Evolutionary conservation across 768 basidiomycete species (phyloP).

Genomic region (Boletus subparvulus): DNA sequence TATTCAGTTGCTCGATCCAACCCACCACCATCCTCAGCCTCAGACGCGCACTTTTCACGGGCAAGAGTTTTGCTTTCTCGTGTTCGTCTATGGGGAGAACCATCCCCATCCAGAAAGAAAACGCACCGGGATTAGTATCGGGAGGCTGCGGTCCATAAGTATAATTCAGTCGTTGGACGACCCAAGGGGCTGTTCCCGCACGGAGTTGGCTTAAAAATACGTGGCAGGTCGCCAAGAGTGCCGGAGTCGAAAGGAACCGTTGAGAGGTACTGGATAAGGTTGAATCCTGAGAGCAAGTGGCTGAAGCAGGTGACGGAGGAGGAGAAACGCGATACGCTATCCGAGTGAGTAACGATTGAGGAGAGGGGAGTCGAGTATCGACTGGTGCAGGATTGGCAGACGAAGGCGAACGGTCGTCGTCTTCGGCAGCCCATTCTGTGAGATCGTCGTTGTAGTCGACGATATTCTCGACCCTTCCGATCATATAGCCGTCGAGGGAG

Average conservation of each 20-base stretch:
- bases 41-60: constrained; percentile 74
- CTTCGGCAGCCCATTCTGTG: constrained; percentile 25
- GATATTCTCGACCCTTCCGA: constrained; percentile 72
- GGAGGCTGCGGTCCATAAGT: constrained; percentile 76
- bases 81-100: constrained; percentile 90
- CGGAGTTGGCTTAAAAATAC: constrained; percentile 60
- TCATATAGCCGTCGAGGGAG: constrained; percentile 85
- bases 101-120: constrained; percentile 89
- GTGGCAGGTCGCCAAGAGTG: constrained; percentile 54
- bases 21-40: constrained; percentile 84
- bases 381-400: constrained; percentile 7
- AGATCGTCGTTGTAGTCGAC: constrained; percentile 38
- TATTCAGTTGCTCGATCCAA: constrained; percentile 85
- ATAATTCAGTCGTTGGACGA: constrained; percentile 80
- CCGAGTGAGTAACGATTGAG: constrained; percentile 15
- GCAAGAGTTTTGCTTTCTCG: constrained; percentile 84
- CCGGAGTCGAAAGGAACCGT: constrained; percentile 20
- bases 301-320: neutral
- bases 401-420: constrained; percentile 8
- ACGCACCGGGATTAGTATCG: constrained; percentile 56
- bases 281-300: constrained; percentile 4
- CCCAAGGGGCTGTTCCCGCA: constrained; percentile 85
- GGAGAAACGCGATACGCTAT: constrained; percentile 13
- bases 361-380: constrained; percentile 8
- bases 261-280: neutral